Base-by-base conservation (phyloP, 225 moss, liverwort and hornwort genomes). In the Pleurozium schreberi region DNA sequence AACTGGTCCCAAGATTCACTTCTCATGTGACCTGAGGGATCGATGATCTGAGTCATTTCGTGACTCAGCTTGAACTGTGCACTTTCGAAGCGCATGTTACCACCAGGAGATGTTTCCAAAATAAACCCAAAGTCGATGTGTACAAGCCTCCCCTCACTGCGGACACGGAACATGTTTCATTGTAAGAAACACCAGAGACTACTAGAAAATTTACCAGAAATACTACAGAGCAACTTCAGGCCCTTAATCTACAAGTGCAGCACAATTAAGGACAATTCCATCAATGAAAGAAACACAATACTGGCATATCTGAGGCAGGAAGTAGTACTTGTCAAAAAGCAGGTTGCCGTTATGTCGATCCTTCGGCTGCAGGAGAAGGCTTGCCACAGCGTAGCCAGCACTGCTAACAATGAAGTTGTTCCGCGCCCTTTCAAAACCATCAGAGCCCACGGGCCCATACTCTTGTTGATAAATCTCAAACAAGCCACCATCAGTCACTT, bases 91-190 rank as follows among this genome's bases (percentile, higher is more conserved):
- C 97, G 97, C 93, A 97, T 83, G 82, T 97, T 97, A 22, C 97
- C 97, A 80, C 97, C 97, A 58, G 97, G 97, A 73, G 97, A 97
- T 45, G 97, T 97, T 90, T 97, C 97, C 90, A 97, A 69, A 53
- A 97, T 97, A 87, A 97, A 97, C 40, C 97, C 97, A 87, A 97
- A 97, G 91, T 97, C 97, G 82, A 97, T 97, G 86, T 97, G 97
- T 84, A 97, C 96, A 80, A 97, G 95, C 74, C 96, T 93, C 33
- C 97, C 97, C 73, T 93, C 93, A 90, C 97, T 97, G 93, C 61
- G 60, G 42, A 75, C 59, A 82, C 27, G 63, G 59, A 59, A 31
- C 40, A 58, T 73, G 63, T 62, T 80, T 80, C 33, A 49, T 49
- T 59, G 65, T 33, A n/a, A 85, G 74, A 80, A 88, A 49, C 57